Percentiles rank a stretch among this genome's conserved stretches.
Conservation (phyloP, 768 basidiomycete species). For the Rhodosporidiobolus odoratus region DNA sequence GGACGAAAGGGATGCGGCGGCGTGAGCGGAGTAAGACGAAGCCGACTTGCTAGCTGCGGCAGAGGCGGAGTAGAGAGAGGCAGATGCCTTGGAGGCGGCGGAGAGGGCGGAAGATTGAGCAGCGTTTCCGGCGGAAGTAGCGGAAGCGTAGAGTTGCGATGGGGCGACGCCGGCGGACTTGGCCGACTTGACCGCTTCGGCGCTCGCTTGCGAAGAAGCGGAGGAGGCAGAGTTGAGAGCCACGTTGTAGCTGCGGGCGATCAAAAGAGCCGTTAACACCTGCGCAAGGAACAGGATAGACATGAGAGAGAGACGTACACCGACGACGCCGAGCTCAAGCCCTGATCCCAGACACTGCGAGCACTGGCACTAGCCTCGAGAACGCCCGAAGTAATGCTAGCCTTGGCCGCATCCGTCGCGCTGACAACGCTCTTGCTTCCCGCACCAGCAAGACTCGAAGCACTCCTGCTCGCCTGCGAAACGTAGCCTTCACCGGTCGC, state of each 20-base stretch:
- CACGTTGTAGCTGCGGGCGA: slow-evolving; percentile 22
- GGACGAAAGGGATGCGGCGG: slow-evolving; percentile 22
- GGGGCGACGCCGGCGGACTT: slow-evolving; percentile 3
- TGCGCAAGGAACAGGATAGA: background rate
- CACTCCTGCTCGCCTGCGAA: slow-evolving; percentile 2
- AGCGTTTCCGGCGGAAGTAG: slow-evolving; percentile 45
- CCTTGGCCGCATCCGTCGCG: slow-evolving; percentile 8
- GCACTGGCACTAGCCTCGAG: background rate
- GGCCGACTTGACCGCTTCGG: background rate
- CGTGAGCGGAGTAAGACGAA: slow-evolving; percentile 11
- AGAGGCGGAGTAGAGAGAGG: slow-evolving; percentile 31
- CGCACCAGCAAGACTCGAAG: background rate
- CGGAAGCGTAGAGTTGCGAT: slow-evolving; percentile 28
- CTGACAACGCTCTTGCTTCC: slow-evolving; percentile 7
- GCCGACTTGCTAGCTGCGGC: slow-evolving; percentile 3
- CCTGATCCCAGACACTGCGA: slow-evolving; percentile 14
- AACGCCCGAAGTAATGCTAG: background rate
- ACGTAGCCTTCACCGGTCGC: slow-evolving; percentile 30
- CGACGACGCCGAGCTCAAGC: slow-evolving; percentile 8
- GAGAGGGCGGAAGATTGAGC: slow-evolving; percentile 43
- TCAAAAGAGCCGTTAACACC: background rate
- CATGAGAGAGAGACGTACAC: background rate
- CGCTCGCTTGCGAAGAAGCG: slow-evolving; percentile 7
- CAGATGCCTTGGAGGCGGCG: slow-evolving; percentile 44
- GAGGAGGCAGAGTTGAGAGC: slow-evolving; percentile 12